Base-by-base conservation (phyloP, 2,329 filamentous ascomycete genomes). In the Diaporthe capsici region DNA sequence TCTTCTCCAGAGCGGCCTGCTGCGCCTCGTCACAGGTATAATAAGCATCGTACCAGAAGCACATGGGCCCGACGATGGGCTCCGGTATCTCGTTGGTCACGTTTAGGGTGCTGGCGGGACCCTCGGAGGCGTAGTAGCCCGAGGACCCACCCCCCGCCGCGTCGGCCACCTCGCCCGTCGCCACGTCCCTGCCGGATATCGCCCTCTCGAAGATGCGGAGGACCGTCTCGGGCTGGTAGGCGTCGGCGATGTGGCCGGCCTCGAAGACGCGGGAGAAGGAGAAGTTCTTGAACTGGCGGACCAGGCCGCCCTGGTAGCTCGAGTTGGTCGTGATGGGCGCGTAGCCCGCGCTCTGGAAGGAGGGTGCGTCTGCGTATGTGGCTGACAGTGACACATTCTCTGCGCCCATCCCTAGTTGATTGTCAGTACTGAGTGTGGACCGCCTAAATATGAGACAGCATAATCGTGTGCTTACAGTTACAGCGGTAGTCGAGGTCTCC, bases 401-500 rank as follows among this genome's bases (percentile, higher is more conserved):
- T 65, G 86, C 88, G 1, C 88, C 88, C 61, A 88, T 83, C 89
- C 88, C 90, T 77, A 85, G 4, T 28, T 37, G 22, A 28, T 9
- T 13, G 10, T 68, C n/a, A 68, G 47, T 15, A 49, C 31, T n/a
- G n/a, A 6, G n/a, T 44, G 44, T 51, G 49, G 31, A 31, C 4
- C 5, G 4, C 3, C 5, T 3, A 3, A 5, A 3, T 7, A 31
- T 31, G 31, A 31, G 31, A 3, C n/a, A 4, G 58, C 37, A 42
- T 44, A 3, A 34, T 42, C 9, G 12, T 15, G 20, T 15, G 31
- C 77, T 67, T 53, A 78, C 81, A 82, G 74, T 82, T 82, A 78
- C 87, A 88, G 15, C 84, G 83, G 75, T 86, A 91, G 77, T 91
- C 90, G 3, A 87, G 84, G 77, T 91, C 90, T 7, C 89, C 90